Evolutionary conservation across 768 basidiomycete species (phyloP).

Genomic region (Hericium coralloides): DNA sequence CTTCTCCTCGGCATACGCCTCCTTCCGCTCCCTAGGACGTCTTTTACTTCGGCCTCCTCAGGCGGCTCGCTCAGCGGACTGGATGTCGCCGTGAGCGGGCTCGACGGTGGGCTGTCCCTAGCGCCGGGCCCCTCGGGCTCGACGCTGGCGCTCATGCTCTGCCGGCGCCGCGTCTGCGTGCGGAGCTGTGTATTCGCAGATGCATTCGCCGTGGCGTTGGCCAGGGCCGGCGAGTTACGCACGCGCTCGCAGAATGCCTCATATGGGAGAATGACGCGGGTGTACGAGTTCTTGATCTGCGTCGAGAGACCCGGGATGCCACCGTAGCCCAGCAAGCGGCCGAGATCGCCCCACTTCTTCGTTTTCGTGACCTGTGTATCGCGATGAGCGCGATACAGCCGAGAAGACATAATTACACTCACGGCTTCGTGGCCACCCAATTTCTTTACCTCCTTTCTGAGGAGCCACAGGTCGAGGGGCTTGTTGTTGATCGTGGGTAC

Average conservation of each 20-base stretch:
- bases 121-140: conserved; percentile 13
- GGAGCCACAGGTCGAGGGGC: conserved; percentile 85
- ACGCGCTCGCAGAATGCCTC: conserved; percentile 82
- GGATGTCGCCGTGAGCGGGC: conserved; percentile 69
- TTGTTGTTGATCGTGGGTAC: conserved; percentile 93
- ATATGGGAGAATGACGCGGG: conserved; percentile 89
- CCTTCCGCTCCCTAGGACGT: conserved; percentile 34
- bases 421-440: conserved; percentile 85
- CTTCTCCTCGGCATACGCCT: conserved; percentile 46
- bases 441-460: conserved; percentile 87
- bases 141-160: neutral
- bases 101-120: conserved; percentile 53
- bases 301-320: conserved; percentile 76
- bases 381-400: neutral
- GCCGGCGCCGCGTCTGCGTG: neutral
- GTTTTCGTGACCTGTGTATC: conserved; percentile 63
- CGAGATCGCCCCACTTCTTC: conserved; percentile 86
- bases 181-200: conserved; percentile 45
- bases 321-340: conserved; percentile 73
- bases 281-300: conserved; percentile 86
- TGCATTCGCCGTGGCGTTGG: conserved; percentile 21
- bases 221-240: conserved; percentile 48
- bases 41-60: conserved; percentile 62
- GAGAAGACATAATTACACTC: conserved; percentile 19
- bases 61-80: conserved; percentile 75